A percentile compares a stretch with the other conserved stretches of the same genome.
phyloP scores from a whole-genome alignment of 2,329 filamentous ascomycete genomes.

The Aspergillus candidus region DNA sequence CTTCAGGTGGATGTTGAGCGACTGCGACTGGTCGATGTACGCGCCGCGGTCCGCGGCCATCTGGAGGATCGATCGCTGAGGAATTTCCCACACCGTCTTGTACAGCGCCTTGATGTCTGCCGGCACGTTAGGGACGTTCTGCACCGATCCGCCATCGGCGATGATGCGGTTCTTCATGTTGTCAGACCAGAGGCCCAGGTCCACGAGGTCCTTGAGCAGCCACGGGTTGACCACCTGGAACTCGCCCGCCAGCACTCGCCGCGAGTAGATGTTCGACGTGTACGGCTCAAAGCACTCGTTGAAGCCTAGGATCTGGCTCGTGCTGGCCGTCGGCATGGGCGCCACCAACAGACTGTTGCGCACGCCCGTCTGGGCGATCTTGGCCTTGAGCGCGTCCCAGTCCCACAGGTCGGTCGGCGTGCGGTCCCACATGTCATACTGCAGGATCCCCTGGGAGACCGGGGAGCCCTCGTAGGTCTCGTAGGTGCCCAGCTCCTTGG shows the following conservation, averaged over 20 bases:
- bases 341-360: slow-evolving; percentile 94
- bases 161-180: slow-evolving; percentile 99
- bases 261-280: slow-evolving; percentile 99
- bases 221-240: slow-evolving; percentile 99
- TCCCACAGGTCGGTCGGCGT: slow-evolving; percentile 95
- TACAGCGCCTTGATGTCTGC: slow-evolving; percentile 93
- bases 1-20: slow-evolving; percentile 98
- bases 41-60: slow-evolving; percentile 98
- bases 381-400: slow-evolving; percentile 79
- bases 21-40: slow-evolving; percentile 98
- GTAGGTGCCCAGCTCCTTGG: slow-evolving; percentile 78
- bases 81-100: slow-evolving; percentile 99
- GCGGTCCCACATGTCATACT: slow-evolving; percentile 98
- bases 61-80: slow-evolving; percentile 88
- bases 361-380: slow-evolving; percentile 87
- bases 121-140: slow-evolving; percentile 95
- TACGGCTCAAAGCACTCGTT: slow-evolving; percentile 99
- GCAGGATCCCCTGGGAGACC: slow-evolving; percentile 88
- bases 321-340: slow-evolving; percentile 96
- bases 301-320: slow-evolving; percentile 95
- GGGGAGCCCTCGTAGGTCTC: slow-evolving; percentile 88
- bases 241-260: slow-evolving; percentile 93
- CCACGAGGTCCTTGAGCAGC: slow-evolving; percentile 95
- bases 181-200: slow-evolving; percentile 97
- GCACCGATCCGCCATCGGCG: slow-evolving; percentile 88